Conservation (phyloP, 139 green algal species). For the Tetraselmis striata region DNA sequence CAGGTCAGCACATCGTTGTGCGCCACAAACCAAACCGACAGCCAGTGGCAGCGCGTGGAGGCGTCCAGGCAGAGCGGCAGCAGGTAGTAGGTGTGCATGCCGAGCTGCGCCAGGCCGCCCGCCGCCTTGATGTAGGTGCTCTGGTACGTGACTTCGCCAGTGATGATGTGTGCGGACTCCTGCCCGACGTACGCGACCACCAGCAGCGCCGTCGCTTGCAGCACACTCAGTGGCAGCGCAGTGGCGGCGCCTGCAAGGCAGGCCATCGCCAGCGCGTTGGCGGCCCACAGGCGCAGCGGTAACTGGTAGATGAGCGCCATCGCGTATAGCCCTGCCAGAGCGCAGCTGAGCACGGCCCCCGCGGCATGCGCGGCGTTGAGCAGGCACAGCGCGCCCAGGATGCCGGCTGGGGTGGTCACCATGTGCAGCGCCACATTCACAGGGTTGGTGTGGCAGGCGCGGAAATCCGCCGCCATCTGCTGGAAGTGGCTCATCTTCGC, state of each 20-base stretch:
- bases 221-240: not conserved
- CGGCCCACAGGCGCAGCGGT: not conserved
- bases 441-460: slow-evolving; percentile 12
- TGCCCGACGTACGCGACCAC: slow-evolving; percentile 13
- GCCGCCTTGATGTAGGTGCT: slow-evolving; percentile 11
- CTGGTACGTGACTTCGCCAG: slow-evolving; percentile 23
- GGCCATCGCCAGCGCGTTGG: not conserved
- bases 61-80: slow-evolving; percentile 10
- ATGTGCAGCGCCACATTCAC: slow-evolving; percentile 25
- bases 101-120: not conserved
- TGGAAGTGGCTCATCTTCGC: slow-evolving; percentile 9
- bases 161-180: slow-evolving; percentile 19
- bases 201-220: not conserved
- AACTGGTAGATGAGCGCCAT: not conserved
- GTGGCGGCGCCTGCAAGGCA: not conserved
- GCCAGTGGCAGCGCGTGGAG: not conserved
- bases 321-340: not conserved
- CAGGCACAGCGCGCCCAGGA: not conserved
- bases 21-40: slow-evolving; percentile 20
- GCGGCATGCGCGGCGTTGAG: not conserved
- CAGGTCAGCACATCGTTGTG: slow-evolving; percentile 17
- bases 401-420: slow-evolving; percentile 10
- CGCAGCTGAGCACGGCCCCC: not conserved
- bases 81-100: slow-evolving; percentile 19
- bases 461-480: slow-evolving; percentile 5